Conservation (phyloP, 129 eudicot species). For the Heracleum sosnowskyi region DNA sequence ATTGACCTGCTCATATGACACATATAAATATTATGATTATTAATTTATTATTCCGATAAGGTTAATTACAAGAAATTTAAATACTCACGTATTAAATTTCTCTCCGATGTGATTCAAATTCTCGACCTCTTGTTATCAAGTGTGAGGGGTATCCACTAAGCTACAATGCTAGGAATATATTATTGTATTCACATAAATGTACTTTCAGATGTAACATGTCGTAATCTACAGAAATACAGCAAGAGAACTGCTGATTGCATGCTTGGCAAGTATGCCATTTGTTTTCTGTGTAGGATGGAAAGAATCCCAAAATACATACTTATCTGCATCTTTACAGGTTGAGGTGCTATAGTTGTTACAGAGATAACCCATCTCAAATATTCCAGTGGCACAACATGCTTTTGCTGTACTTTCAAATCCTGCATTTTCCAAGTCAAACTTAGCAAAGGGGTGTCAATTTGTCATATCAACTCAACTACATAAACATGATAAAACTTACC, state of each 20-base stretch:
- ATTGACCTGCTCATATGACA: no score
- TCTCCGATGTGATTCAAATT: background rate
- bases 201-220: background rate
- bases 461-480: background rate
- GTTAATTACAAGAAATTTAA: background rate
- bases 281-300: constrained; percentile 80
- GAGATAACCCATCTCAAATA: constrained; percentile 60
- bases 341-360: constrained; percentile 46
- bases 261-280: constrained; percentile 47
- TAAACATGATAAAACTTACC: constrained; percentile 34
- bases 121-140: background rate
- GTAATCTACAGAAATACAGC: constrained; percentile 29
- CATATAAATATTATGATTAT: background rate
- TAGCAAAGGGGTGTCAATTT: background rate
- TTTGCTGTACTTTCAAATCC: constrained; percentile 56
- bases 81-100: no score
- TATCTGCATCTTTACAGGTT: constrained; percentile 60
- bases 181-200: background rate
- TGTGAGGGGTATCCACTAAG: background rate
- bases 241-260: constrained; percentile 37
- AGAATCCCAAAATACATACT: constrained; percentile 85
- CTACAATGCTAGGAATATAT: background rate
- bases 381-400: constrained; percentile 80
- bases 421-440: constrained; percentile 19
- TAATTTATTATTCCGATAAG: background rate